Conservation (phyloP, 1,284 basidiomycete species). For the Pholiota adiposa region DNA sequence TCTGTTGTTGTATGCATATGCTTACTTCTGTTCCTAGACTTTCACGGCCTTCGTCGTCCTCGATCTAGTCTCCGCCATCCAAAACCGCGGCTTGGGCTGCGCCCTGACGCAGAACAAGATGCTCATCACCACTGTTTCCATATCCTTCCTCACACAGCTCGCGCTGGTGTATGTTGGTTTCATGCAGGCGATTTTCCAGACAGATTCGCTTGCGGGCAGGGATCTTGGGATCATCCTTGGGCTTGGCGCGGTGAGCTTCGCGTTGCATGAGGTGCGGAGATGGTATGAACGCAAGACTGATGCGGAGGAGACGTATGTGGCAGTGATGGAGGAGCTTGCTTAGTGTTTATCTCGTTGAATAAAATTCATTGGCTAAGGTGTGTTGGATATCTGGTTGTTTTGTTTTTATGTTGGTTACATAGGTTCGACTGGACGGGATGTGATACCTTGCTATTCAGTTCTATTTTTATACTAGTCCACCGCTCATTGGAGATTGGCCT, state of each 20-base stretch:
- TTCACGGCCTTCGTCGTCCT: slow-evolving; percentile 98
- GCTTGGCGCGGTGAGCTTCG: slow-evolving; percentile 74
- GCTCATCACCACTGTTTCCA: slow-evolving; percentile 85
- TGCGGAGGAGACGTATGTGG: slow-evolving; percentile 37
- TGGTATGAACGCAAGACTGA: slow-evolving; percentile 63
- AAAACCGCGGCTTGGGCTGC: slow-evolving; percentile 90
- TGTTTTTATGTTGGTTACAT: neutral
- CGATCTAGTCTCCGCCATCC: slow-evolving; percentile 92
- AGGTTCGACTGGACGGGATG: neutral
- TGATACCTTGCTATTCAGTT: neutral
- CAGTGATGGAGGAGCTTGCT: slow-evolving; percentile 42
- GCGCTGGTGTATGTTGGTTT: slow-evolving; percentile 89
- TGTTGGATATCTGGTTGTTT: neutral
- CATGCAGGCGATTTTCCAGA: slow-evolving; percentile 94
- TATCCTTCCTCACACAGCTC: slow-evolving; percentile 85
- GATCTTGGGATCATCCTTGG: slow-evolving; percentile 78
- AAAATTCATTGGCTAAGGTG: neutral
- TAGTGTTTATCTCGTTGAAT: too few relatives aligned
- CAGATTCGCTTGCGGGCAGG: slow-evolving; percentile 70
- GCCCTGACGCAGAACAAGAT: slow-evolving; percentile 84
- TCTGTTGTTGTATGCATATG: too few relatives aligned
- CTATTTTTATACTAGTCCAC: neutral
- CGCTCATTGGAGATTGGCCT: neutral
- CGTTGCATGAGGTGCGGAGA: slow-evolving; percentile 81
- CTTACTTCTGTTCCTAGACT: slow-evolving; percentile 57